A percentile compares a stretch with the other conserved stretches of the same genome.
These are phyloP conservation scores for Suhomyces yuchorum DNA, from an alignment of 1,139 yeast genomes.

Conservation along the genomic window DNA sequence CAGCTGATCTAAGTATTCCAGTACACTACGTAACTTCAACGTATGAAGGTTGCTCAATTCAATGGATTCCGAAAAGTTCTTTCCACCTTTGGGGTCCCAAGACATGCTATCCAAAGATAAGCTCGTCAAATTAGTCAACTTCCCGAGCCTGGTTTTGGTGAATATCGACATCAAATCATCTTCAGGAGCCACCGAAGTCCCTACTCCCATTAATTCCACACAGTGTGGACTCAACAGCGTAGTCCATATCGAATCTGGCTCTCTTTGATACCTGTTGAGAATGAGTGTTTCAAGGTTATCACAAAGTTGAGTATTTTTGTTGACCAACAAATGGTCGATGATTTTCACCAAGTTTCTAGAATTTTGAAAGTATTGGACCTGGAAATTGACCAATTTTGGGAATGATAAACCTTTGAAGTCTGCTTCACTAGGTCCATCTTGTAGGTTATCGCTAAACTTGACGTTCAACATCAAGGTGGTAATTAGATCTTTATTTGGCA, in stretches of 20 bases:
- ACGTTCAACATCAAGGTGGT: conserved; percentile 29
- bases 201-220: not conserved
- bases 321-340: conserved; percentile 23
- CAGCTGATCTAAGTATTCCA: conserved; percentile 25
- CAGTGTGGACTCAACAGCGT: not conserved
- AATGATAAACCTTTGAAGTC: conserved; percentile 21
- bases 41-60: conserved; percentile 23
- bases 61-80: conserved; percentile 23
- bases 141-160: conserved; percentile 17
- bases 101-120: conserved; percentile 32
- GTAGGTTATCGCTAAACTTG: conserved; percentile 24
- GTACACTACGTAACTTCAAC: conserved; percentile 31
- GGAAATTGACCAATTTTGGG: conserved; percentile 28
- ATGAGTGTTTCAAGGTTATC: conserved; percentile 21
- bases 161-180: conserved; percentile 22
- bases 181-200: conserved; percentile 1
- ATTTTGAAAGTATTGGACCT: conserved; percentile 32
- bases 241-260: not conserved
- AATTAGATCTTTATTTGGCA: conserved; percentile 25
- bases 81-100: conserved; percentile 29
- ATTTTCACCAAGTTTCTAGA: conserved; percentile 23
- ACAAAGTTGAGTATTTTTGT: conserved; percentile 14
- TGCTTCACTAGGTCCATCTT: conserved; percentile 3
- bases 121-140: conserved; percentile 22
- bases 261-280: conserved; percentile 21